These are phyloP conservation scores for Lolium multiflorum DNA, from an alignment of 176 grass and related monocot genomes.

Conservation along the genomic window DNA sequence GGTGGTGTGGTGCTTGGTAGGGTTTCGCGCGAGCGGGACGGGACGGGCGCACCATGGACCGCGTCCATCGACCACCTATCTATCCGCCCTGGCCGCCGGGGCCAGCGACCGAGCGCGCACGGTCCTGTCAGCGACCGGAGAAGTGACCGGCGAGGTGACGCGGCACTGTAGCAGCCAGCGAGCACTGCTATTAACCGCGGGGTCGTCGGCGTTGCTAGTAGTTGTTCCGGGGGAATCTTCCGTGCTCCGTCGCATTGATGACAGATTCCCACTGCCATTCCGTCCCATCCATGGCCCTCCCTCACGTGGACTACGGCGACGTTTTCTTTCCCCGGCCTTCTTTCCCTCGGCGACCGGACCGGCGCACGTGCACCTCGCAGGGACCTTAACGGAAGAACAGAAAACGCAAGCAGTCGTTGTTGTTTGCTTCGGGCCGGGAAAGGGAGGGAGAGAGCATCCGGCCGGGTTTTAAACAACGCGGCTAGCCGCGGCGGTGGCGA, in stretches of 20 bases:
- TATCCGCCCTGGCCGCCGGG: no score
- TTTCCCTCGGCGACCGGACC: background rate
- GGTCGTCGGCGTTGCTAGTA: no score
- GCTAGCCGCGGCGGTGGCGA: background rate
- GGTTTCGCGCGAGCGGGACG: conserved; percentile 39
- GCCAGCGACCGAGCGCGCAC: no score
- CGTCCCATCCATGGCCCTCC: background rate
- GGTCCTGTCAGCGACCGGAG: background rate
- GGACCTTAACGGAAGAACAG: background rate
- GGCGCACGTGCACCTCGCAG: background rate
- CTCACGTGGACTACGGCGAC: background rate
- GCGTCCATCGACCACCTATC: background rate
- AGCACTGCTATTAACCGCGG: no score
- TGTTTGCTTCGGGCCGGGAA: background rate
- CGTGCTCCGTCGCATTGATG: background rate
- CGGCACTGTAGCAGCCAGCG: background rate
- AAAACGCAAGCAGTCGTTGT: background rate
- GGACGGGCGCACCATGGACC: conserved; percentile 6
- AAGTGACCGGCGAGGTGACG: conserved; percentile 6
- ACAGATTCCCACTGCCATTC: conserved; percentile 12
- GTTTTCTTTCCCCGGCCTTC: background rate
- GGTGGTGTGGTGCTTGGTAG: conserved; percentile 3
- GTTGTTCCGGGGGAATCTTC: background rate
- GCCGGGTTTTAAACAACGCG: no score
- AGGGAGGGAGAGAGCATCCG: background rate